phyloP scores from a whole-genome alignment of 2,329 filamentous ascomycete genomes.

The Sarocladiaceae sp. region DNA sequence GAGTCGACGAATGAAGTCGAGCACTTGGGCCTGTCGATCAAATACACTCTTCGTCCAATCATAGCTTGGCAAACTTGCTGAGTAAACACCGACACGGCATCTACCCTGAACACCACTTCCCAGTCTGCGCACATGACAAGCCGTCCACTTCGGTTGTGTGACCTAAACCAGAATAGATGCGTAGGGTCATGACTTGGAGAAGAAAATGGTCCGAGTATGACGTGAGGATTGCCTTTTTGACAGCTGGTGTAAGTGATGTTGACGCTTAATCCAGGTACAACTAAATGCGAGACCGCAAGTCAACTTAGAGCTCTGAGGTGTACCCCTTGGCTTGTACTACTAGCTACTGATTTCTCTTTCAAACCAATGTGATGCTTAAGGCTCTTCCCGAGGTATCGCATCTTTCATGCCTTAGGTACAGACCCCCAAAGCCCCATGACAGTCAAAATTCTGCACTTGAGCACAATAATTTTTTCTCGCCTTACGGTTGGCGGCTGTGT shows the following conservation, averaged over 20 bases:
- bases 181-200: too few relatives aligned
- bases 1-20: background rate
- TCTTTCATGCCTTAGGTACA: background rate
- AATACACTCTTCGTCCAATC: background rate
- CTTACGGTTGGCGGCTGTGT: background rate
- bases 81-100: constrained; percentile 2
- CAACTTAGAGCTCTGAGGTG: too few relatives aligned
- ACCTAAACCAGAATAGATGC: too few relatives aligned
- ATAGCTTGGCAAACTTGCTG: background rate
- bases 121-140: too few relatives aligned
- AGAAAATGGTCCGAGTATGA: constrained; percentile 3
- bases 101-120: too few relatives aligned
- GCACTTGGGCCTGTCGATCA: background rate
- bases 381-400: too few relatives aligned
- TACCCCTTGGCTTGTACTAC: too few relatives aligned
- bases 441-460: background rate
- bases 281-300: too few relatives aligned
- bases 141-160: too few relatives aligned
- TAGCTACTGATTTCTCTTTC: too few relatives aligned
- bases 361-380: too few relatives aligned
- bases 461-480: background rate
- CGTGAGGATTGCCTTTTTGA: background rate
- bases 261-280: too few relatives aligned
- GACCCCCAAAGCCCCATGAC: background rate
- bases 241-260: background rate